Base-by-base conservation (phyloP, 2,329 filamentous ascomycete genomes). In the Colletotrichum euphorbiae region DNA sequence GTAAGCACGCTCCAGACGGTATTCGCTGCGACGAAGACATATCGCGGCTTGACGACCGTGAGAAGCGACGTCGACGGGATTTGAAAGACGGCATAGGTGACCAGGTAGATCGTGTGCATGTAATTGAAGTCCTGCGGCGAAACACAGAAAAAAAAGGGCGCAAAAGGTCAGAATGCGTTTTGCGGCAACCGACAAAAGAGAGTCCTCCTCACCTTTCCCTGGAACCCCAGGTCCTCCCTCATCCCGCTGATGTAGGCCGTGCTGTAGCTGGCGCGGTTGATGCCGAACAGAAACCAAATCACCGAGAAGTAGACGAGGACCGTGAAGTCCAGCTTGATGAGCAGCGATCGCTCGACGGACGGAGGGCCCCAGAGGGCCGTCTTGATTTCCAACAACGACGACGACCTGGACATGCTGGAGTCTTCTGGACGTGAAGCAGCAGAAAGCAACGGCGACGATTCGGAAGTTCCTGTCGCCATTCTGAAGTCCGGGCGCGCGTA, bases 201-300 rank as follows among this genome's bases (percentile, higher is more conserved):
- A 28, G 28, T 28, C 28, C 28, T 28, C 7, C 56, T 55, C 43
- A 67, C 64, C 52, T 79, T 80, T 13, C 79, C 79, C 43, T 77
- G 61, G 54, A 81, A 80, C 6, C 73, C 60, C 2, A 81, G 65
- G 1, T 78, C 79, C 36, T 79, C 77, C 42, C 76, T 75, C 79
- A 81, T 81, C 19, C 79, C 79, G 57, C 79, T 80, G 62, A 81
- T 81, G 70, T 81, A 81, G 3, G 80, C 80, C 0, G 79, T 80
- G 36, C 73, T 78, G 68, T 83, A 83, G 69, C 78, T 81, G 31
- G 81, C 77, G 11, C 81, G 76, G 5, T 81, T 82, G 55, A 83
- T 76, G 31, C 81, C 81, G 62, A 83, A 83, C 3, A 83, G 73
- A 57, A 83, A 83, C 81, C 81, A 83, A n/a, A 83, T 79, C 12